Base-by-base conservation (phyloP, 257 asterid genomes). In the Voacanga thouarsii region DNA sequence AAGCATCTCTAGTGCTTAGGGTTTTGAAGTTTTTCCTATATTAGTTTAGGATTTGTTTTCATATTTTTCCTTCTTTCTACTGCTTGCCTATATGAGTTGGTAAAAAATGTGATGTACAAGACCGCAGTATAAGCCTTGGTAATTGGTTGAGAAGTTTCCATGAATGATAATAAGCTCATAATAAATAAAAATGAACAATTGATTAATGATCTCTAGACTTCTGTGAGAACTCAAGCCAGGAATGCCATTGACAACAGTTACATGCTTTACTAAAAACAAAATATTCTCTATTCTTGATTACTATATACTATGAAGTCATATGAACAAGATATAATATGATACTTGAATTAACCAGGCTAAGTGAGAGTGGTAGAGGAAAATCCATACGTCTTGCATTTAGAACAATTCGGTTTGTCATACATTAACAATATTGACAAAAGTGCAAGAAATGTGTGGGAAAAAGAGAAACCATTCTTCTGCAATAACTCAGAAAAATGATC, bases 1-100 rank as follows among this genome's bases (percentile, higher is more conserved):
- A n/a, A n/a, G n/a, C n/a, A n/a, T n/a, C n/a, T n/a, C n/a, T n/a
- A n/a, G n/a, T n/a, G n/a, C n/a, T n/a, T n/a, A n/a, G n/a, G n/a
- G n/a, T n/a, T n/a, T n/a, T n/a, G n/a, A n/a, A n/a, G n/a, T n/a
- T n/a, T n/a, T n/a, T n/a, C n/a, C n/a, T n/a, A n/a, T n/a, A n/a
- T n/a, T n/a, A n/a, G n/a, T n/a, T n/a, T n/a, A n/a, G n/a, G n/a
- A n/a, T n/a, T n/a, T n/a, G n/a, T 30, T 64, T 77, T 12, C 81
- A 83, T 33, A 90, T 90, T 84, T 93, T 92, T 77, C 28, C 84
- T 49, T 90, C 89, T 89, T 90, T 95, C 98, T 97, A 91, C 26
- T 89, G 91, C 81, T 88, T 90, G 70, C 99, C 98, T 95, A 89
- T 81, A 79, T 37, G 30, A 64, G 44, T 19, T 8, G 24, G 65